Conservation (phyloP, 345 rosid species). For the Lepidium aucheri region DNA sequence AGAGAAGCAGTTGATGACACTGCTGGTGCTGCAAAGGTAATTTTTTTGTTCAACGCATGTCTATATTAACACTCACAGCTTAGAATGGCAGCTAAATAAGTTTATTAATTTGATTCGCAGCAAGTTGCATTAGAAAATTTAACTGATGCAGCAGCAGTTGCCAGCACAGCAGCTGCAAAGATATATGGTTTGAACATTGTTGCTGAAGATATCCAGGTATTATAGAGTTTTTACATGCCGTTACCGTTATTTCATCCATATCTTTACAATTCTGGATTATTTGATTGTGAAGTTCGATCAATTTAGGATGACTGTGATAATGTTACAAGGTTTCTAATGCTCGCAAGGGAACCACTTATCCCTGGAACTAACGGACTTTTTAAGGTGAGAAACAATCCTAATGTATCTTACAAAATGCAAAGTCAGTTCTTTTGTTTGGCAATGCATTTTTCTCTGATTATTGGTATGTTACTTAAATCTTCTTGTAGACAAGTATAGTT, state of each 20-base stretch:
- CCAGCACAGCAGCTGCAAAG: slow-evolving; percentile 72
- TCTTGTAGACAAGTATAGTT: slow-evolving; percentile 78
- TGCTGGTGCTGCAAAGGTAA: slow-evolving; percentile 97
- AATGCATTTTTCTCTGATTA: not conserved
- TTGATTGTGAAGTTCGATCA: slow-evolving; percentile 18
- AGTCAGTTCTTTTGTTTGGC: not conserved
- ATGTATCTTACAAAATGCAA: not conserved
- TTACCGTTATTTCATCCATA: not conserved
- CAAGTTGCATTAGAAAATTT: slow-evolving; percentile 57
- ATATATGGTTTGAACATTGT: slow-evolving; percentile 84
- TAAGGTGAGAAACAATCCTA: slow-evolving; percentile 56
- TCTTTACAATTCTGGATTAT: not conserved
- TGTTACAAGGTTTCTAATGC: slow-evolving; percentile 89
- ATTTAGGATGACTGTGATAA: slow-evolving; percentile 78
- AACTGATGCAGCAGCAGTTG: slow-evolving; percentile 82
- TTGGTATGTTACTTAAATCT: slow-evolving; percentile 6
- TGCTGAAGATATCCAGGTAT: slow-evolving; percentile 93
- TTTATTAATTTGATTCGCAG: slow-evolving; percentile 27
- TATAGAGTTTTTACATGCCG: not conserved
- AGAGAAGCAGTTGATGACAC: slow-evolving; percentile 95
- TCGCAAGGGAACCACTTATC: slow-evolving; percentile 97
- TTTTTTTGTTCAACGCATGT: not conserved
- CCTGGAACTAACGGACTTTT: slow-evolving; percentile 80
- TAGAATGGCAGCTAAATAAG: slow-evolving; percentile 2
- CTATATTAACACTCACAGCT: not conserved